These are phyloP conservation scores for Amorphotheca resinae DNA, from an alignment of 495 filamentous ascomycete species.

Conservation along the genomic window DNA sequence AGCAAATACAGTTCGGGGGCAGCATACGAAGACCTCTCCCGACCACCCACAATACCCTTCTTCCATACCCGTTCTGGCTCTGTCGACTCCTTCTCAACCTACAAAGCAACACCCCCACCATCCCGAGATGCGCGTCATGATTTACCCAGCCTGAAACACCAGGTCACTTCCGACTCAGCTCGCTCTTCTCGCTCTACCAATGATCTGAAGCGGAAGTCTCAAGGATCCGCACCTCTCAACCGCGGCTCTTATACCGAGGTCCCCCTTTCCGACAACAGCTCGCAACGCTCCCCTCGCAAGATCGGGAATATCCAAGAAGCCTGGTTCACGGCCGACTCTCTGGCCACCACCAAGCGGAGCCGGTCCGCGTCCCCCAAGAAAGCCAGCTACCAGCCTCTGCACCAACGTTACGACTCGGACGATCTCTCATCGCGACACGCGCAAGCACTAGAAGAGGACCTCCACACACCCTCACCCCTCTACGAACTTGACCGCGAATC, in stretches of 20 bases:
- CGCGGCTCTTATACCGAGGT: slow-evolving; percentile 23
- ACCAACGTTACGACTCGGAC: slow-evolving; percentile 36
- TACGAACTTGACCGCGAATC: slow-evolving; percentile 15
- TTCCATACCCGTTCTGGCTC: slow-evolving; percentile 57
- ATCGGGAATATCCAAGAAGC: slow-evolving; percentile 32
- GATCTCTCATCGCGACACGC: slow-evolving; percentile 23
- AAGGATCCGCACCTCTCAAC: slow-evolving; percentile 23
- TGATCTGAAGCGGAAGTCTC: slow-evolving; percentile 32
- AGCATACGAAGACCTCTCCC: slow-evolving; percentile 40
- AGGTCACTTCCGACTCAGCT: slow-evolving; percentile 30
- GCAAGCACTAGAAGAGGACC: slow-evolving; percentile 35
- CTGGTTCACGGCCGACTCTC: slow-evolving; percentile 41
- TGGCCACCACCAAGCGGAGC: slow-evolving; percentile 39
- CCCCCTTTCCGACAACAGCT: slow-evolving; percentile 12
- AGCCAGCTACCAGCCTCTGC: slow-evolving; percentile 31
- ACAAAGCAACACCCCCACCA: slow-evolving; percentile 28
- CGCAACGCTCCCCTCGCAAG: slow-evolving; percentile 8
- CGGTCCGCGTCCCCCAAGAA: slow-evolving; percentile 33
- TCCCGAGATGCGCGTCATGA: slow-evolving; percentile 36
- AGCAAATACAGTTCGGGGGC: slow-evolving; percentile 35
- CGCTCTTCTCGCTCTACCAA: slow-evolving; percentile 31
- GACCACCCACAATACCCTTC: slow-evolving; percentile 57
- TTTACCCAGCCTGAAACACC: slow-evolving; percentile 39
- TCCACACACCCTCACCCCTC: slow-evolving; percentile 11
- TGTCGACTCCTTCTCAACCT: slow-evolving; percentile 33